Base-by-base conservation (phyloP, 108 stramenopile genomes). In the Pseudonitzschia pungens region DNA sequence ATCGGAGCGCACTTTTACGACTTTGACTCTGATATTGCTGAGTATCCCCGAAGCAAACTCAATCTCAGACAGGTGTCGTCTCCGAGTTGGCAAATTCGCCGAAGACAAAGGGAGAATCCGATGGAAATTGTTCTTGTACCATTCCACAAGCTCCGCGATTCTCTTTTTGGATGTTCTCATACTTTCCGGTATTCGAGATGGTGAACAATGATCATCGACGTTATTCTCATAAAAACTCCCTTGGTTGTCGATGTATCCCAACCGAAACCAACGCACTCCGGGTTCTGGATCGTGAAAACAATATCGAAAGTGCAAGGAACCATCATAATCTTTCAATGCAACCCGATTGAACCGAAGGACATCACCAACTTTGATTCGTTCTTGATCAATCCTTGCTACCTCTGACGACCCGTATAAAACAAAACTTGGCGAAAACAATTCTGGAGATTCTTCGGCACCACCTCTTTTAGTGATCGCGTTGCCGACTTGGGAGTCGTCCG, bases 281-380 rank as follows among this genome's bases (percentile, higher is more conserved):
- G 74, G 66, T 62, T 76, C 75, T 10, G 40, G 68, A 62, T 69
- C 57, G 14, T 60, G n/a, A 0, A 20, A 18, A 20, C 45, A 56
- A 48, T 43, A 48, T 27, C 45, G 53, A 62, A 76, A 76, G 9
- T 52, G 32, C 7, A 21, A n/a, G 8, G 50, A 28, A 10, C 40
- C 36, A 40, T 43, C 70, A 4, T 3, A 41, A n/a, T 31, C 31
- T 62, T 63, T 68, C 29, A 76, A 28, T 45, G 36, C 9, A n/a
- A 76, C 53, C 14, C 68, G 48, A 62, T 76, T 76, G 58, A 76
- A 76, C 14, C 75, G 67, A 20, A 76, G 4, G 1, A 76, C 28
- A 62, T 76, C 75, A 18, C 75, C 75, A 1, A 26, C 41, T 69
- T 41, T 15, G 9, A 76, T 69, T 27, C 29, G 28, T 56, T 68